Conservation (phyloP, 2,329 filamentous ascomycete species). For the Sclerotiophoma versabilis region DNA sequence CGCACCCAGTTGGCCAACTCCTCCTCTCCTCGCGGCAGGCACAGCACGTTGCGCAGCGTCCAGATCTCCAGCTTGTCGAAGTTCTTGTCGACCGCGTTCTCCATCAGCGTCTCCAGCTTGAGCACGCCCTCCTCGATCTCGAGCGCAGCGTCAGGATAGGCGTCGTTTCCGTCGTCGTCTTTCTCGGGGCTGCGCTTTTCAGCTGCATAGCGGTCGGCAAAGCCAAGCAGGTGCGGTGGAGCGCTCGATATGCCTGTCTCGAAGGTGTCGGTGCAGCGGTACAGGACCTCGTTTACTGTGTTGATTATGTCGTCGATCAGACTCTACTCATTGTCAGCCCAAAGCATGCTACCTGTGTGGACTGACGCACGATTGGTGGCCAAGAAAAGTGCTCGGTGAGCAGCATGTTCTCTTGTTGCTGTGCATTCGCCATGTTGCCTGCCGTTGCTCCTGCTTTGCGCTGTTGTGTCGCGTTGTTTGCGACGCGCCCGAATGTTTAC, state of each 20-base stretch:
- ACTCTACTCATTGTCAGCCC: neutral
- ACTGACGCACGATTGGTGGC: slow-evolving; percentile 77
- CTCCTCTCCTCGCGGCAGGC: slow-evolving; percentile 61
- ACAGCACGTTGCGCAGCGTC: slow-evolving; percentile 76
- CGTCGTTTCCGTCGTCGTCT: slow-evolving; percentile 49
- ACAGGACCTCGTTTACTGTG: slow-evolving; percentile 90
- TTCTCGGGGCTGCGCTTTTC: slow-evolving; percentile 55
- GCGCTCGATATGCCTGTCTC: slow-evolving; percentile 81
- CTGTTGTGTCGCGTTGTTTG: slow-evolving; percentile 29
- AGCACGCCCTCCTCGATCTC: slow-evolving; percentile 84
- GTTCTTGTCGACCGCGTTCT: slow-evolving; percentile 58
- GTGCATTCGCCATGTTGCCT: slow-evolving; percentile 51
- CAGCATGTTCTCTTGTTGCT: slow-evolving; percentile 64
- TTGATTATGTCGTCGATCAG: slow-evolving; percentile 99
- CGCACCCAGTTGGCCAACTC: slow-evolving; percentile 75
- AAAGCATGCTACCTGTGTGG: neutral
- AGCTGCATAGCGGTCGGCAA: slow-evolving; percentile 61
- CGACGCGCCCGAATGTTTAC: slow-evolving; percentile 35
- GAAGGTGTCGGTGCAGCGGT: slow-evolving; percentile 85
- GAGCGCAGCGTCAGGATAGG: slow-evolving; percentile 60
- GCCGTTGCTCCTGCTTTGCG: slow-evolving; percentile 3
- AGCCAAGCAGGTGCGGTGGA: slow-evolving; percentile 81
- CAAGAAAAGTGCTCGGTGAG: slow-evolving; percentile 96
- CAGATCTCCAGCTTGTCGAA: slow-evolving; percentile 72
- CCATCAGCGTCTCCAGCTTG: slow-evolving; percentile 59